Evolutionary conservation across 148 eudicot genomes (phyloP).

Genomic region (Heliosperma pusillum): DNA sequence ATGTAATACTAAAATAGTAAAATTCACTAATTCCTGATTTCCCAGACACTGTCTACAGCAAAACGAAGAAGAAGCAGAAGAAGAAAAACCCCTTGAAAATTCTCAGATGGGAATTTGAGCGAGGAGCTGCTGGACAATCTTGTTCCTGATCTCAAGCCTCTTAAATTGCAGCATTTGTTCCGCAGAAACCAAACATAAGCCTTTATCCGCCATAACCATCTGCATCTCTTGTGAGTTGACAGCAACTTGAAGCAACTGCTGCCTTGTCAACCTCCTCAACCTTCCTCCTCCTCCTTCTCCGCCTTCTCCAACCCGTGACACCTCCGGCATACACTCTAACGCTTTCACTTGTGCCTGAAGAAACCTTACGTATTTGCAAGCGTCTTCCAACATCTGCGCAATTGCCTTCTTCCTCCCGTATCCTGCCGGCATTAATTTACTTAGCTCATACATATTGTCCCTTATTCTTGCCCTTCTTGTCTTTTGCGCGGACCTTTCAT

Average conservation of each 20-base stretch:
- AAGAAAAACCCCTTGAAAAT: background rate
- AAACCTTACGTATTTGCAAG: background rate
- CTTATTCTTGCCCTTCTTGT: background rate
- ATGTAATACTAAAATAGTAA: too few relatives aligned
- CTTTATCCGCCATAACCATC: conserved; percentile 11
- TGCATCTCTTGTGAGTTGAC: conserved; percentile 7
- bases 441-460: background rate
- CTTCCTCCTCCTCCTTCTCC: background rate
- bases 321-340: background rate
- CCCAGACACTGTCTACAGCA: too few relatives aligned
- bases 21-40: too few relatives aligned
- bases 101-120: background rate
- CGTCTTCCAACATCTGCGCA: background rate
- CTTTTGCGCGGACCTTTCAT: background rate
- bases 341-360: conserved; percentile 5
- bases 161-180: conserved; percentile 3
- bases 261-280: conserved; percentile 1
- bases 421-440: conserved; percentile 1
- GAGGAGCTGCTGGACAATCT: conserved; percentile 6
- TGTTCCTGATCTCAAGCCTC: conserved; percentile 8
- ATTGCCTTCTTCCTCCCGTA: background rate
- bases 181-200: conserved; percentile 2
- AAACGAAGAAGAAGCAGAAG: too few relatives aligned
- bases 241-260: conserved; percentile 4
- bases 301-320: background rate